Conservation (phyloP, 2,329 filamentous ascomycete genomes). For the Paramyrothecium sp. region DNA sequence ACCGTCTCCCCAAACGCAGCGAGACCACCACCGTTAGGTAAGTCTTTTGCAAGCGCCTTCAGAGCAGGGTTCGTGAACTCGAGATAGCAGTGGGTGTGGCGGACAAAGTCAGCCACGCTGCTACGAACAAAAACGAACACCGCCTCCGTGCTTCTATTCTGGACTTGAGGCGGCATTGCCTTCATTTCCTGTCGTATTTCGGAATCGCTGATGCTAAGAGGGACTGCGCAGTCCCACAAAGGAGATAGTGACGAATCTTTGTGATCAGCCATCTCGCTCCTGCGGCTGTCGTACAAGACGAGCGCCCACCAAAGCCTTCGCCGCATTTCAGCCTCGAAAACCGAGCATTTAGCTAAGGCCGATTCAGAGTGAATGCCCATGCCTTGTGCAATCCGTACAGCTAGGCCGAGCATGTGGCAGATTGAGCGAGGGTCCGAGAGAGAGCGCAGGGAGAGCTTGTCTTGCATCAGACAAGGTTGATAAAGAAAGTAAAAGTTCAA, state of each 20-base stretch:
- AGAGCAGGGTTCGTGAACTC: conserved; percentile 30
- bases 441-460: conserved; percentile 45
- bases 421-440: conserved; percentile 47
- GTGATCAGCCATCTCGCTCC: conserved; percentile 48
- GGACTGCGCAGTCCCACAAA: conserved; percentile 40
- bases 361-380: conserved; percentile 55
- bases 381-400: conserved; percentile 55
- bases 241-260: conserved; percentile 26
- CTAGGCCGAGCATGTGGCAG: conserved; percentile 50
- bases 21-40: conserved; percentile 24
- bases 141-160: conserved; percentile 34
- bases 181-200: conserved; percentile 42
- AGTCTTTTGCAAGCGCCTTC: conserved; percentile 20
- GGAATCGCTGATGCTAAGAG: conserved; percentile 43
- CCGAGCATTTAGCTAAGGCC: conserved; percentile 13
- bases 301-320: conserved; percentile 63
- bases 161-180: conserved; percentile 21
- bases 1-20: conserved; percentile 34
- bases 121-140: conserved; percentile 38
- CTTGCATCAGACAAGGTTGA: neutral
- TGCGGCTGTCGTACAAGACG: conserved; percentile 53
- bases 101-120: conserved; percentile 36
- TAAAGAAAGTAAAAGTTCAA: neutral
- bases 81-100: conserved; percentile 30
- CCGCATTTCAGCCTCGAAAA: conserved; percentile 57